Evolutionary conservation across 2,329 filamentous ascomycete genomes (phyloP).

Genomic region (Penicillium hesseltinei): DNA sequence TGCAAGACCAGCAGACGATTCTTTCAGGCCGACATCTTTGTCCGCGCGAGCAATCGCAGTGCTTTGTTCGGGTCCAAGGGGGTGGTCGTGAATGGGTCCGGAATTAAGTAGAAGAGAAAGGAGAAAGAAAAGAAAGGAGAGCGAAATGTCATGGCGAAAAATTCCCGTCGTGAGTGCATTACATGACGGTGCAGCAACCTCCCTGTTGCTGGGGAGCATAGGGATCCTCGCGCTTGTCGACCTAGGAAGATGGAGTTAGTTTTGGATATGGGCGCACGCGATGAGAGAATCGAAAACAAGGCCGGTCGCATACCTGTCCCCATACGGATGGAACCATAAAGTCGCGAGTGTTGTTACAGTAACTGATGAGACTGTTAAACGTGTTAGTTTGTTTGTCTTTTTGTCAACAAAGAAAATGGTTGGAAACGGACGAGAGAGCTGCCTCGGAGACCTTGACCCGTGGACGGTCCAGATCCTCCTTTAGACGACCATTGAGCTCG

Average conservation of each 20-base stretch:
- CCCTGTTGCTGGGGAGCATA: conserved; percentile 92
- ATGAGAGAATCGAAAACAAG: background rate
- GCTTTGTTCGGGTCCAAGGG: conserved; percentile 12
- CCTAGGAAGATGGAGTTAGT: conserved; percentile 45
- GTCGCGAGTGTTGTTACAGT: conserved; percentile 96
- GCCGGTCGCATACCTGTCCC: conserved; percentile 62
- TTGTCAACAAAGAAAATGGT: conserved; percentile 11
- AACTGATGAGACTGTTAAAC: conserved; percentile 78
- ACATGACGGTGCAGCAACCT: conserved; percentile 97
- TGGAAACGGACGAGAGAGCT: conserved; percentile 68
- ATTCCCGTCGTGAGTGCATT: conserved; percentile 39
- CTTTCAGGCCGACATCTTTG: conserved; percentile 18
- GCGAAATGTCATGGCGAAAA: conserved; percentile 24
- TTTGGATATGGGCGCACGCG: conserved; percentile 5
- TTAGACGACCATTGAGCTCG: conserved; percentile 92
- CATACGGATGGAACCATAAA: conserved; percentile 99
- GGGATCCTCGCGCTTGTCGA: conserved; percentile 95
- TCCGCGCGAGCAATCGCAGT: conserved; percentile 19
- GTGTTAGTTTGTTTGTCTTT: conserved; percentile 8
- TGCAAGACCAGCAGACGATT: conserved; percentile 26
- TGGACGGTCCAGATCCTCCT: conserved; percentile 93
- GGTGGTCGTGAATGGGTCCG: conserved; percentile 18
- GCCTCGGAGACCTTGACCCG: conserved; percentile 95
- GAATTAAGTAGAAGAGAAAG: conserved; percentile 22
- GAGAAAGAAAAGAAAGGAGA: conserved; percentile 10